Base-by-base conservation (phyloP, 495 filamentous ascomycete species). In the Neurospora africana region DNA sequence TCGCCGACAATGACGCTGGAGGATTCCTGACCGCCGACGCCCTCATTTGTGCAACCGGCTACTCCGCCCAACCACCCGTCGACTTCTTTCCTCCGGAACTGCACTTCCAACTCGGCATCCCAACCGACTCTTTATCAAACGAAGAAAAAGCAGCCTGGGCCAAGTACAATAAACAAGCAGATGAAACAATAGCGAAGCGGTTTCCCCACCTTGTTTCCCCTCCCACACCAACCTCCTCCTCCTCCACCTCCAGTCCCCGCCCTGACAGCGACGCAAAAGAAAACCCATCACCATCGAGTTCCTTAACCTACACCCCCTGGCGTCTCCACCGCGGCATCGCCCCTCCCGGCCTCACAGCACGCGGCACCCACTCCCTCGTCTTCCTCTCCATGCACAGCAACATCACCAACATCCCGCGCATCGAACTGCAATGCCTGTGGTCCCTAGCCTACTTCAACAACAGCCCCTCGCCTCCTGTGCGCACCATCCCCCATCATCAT, bases 311-410 rank as follows among this genome's bases (percentile, higher is more conserved):
- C 41, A 81, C 80, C 1, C 82, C 83, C 19, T 83, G 78, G 71
- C 77, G 80, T n/a, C 82, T 93, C 11, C 85, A 89, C 73, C 88
- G 89, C 39, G 92, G 92, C 76, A 87, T 93, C 77, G 85, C 91
- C 0, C 91, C 91, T 1, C 83, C 89, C 3, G 72, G 70, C 5
- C 74, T 77, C 2, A 72, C 75, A 0, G 71, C 74, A 0, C 38
- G 30, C 0, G 75, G 77, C n/a, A 75, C 74, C 72, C 71, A 68
- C n/a, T 73, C 74, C 9, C 74, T 92, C 68, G 90, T 88, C 10
- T 91, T 92, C 78, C 78, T 87, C 67, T 91, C 90, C 58, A 82
- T 88, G 53, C 77, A 90, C 36, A 87, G 87, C 78, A 88, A 86
- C 71, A 86, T 91, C 69, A 85, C 86, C 76, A 90, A 78, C 72